Base-by-base conservation (phyloP, 164 flowering plant species). In the Sextonia rubra region DNA sequence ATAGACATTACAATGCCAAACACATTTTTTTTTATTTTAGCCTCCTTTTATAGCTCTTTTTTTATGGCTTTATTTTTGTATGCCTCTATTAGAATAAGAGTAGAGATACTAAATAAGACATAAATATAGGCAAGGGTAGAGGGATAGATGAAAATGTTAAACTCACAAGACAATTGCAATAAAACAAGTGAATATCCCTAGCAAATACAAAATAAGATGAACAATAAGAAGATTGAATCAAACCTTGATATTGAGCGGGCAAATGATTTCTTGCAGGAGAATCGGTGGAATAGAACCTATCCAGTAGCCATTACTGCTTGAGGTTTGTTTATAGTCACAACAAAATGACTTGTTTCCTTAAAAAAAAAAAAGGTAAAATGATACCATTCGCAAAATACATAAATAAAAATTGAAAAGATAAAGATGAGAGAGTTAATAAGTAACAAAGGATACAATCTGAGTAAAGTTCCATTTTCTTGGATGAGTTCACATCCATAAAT, bases 291-390 rank as follows among this genome's bases (percentile, higher is more conserved):
- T 18, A 93, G 77, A 76, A 95, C 98, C 80, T 95, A 98, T 9
- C 91, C 97, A 23, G 99, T 91, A 17, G 97, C 99, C 97, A 95
- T 93, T n/a, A 90, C 98, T 20, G 94, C 94, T 80, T 93, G 99
- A 48, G 97, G 97, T 77, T 97, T 92, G 80, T 69, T 62, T 8
- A 37, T 66, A 65, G 76, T 71, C 32, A 82, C 2, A 47, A 70
- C 24, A 3, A 24, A 20, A 3, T 56, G 69, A 15, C 58, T 52
- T 52, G 1, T 17, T 17, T 20, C 14, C 58, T 52, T 37, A 63
- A 23, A 30, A n/a, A n/a, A n/a, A n/a, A n/a, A n/a, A n/a, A 27
- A 47, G 4, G 3, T 15, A 29, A 14, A 18, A 37, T 37, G 44
- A 2, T 37, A 37, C 44, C 44, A 37, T 37, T 37, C 44, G 4